Evolutionary conservation across 164 flowering plant species (phyloP).

Genomic region (Annona cherimola): DNA sequence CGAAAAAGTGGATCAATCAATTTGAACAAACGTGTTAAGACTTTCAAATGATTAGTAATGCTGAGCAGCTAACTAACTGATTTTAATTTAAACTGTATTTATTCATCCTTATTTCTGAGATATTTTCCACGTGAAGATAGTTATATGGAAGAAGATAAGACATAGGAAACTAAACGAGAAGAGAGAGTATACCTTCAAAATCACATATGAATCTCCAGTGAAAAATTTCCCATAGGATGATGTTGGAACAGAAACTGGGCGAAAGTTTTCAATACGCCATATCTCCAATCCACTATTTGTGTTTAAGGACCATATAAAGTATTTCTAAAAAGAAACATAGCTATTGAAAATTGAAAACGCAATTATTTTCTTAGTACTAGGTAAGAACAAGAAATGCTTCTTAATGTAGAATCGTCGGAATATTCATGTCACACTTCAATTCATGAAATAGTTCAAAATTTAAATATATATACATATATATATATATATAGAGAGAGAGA

Average conservation of each 20-base stretch:
- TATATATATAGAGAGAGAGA: too few relatives aligned
- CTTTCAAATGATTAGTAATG: too few relatives aligned
- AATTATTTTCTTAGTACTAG: neutral
- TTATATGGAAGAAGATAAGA: neutral
- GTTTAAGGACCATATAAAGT: constrained; percentile 41
- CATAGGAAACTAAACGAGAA: neutral
- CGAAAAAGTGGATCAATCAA: neutral
- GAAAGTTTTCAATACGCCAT: constrained; percentile 93
- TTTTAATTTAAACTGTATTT: neutral
- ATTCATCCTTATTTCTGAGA: neutral
- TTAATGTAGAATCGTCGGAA: neutral
- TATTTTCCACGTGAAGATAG: neutral
- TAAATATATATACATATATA: too few relatives aligned
- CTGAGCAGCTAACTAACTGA: neutral
- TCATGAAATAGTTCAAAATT: neutral
- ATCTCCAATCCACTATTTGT: constrained; percentile 79
- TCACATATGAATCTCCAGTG: constrained; percentile 87
- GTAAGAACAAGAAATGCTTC: neutral
- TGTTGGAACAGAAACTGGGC: constrained; percentile 62
- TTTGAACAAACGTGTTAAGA: neutral
- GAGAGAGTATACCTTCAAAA: constrained; percentile 56
- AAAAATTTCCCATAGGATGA: constrained; percentile 84
- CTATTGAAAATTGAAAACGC: neutral
- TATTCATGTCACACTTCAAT: neutral
- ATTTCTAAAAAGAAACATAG: neutral